Base-by-base conservation (phyloP, 805 yeast species). In the Schizosaccharomyces japonicus region DNA sequence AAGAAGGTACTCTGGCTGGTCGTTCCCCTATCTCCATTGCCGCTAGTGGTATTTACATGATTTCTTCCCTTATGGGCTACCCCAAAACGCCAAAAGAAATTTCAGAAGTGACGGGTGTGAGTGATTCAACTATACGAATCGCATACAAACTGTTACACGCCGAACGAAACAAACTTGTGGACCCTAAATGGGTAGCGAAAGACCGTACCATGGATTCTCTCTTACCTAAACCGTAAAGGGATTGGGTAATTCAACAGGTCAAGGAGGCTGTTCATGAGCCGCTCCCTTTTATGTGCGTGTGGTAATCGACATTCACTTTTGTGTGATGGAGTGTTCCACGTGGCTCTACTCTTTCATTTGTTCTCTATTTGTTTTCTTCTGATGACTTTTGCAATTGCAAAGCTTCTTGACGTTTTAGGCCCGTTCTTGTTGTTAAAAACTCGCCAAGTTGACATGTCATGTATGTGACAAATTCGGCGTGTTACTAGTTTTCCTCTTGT, bases 1-100 rank as follows among this genome's bases (percentile, higher is more conserved):
- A 81, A 52, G 78, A 79, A 52, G 95, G 95, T 49, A 92, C 87
- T 33, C 69, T 90, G 57, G 95, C 94, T 15, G 96, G 98, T 56
- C 73, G 95, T 54, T 81, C 95, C 2, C 98, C 98, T 27, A 85
- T 85, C 48, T 87, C 98, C 32, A 83, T 90, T 58, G 95, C 96
- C 0, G 96, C 96, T 5, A 92, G 95, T 1, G 93, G 90, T 4
- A 87, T 90, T 45, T 90, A 87, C 63, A 78, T 90, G 80, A 81
- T 94, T 5, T 80, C 87, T 3, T 66, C 81, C n/a, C 65, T 90
- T n/a, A 85, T 85, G 60, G 80, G 80, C 42, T 76, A 78, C 31
- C 79, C 75, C 47, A 66, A 82, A 32, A 67, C 80, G 2, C 85
- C 94, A 0, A 64, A 78, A 1, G 79, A 75, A 57, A 87, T 90